Percentiles rank a stretch among this genome's conserved stretches.
Conservation (phyloP, 164 flowering plant genomes). For the Berberis vulgaris region DNA sequence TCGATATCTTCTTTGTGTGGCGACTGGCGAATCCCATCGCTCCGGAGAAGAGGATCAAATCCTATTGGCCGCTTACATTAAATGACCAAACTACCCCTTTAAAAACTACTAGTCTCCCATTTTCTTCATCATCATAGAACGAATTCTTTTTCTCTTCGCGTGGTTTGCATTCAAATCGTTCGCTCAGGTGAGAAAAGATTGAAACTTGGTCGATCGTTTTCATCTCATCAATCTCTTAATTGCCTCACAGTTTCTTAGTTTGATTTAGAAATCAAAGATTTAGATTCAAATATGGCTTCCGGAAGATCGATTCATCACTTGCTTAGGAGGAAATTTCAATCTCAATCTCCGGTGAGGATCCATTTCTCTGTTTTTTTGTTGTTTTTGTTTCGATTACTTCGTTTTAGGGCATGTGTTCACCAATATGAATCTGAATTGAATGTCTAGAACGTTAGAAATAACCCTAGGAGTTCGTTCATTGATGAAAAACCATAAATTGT, state of each 20-base stretch:
- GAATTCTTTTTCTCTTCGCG: neutral
- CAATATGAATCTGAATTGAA: neutral
- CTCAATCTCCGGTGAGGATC: slow-evolving; percentile 9
- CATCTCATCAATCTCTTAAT: neutral
- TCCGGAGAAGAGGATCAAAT: no score
- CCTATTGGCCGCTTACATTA: no score
- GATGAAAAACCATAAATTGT: neutral
- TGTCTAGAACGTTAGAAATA: neutral
- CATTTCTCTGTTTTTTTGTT: neutral
- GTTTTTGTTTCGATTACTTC: neutral
- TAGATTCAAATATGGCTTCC: slow-evolving; percentile 11
- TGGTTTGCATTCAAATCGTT: neutral
- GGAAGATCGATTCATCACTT: slow-evolving; percentile 23
- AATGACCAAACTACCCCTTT: no score
- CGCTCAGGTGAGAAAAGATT: neutral
- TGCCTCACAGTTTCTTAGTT: neutral
- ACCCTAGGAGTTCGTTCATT: no score
- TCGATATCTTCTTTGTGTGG: no score
- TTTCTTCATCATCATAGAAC: neutral
- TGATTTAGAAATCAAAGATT: neutral
- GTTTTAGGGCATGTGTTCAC: neutral
- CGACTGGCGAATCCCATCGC: no score
- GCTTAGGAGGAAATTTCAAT: slow-evolving; percentile 19
- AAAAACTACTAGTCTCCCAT: no score
- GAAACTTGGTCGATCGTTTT: neutral